phyloP scores from a whole-genome alignment of 2,329 filamentous ascomycete genomes.

The Sarocladium kiliense region DNA sequence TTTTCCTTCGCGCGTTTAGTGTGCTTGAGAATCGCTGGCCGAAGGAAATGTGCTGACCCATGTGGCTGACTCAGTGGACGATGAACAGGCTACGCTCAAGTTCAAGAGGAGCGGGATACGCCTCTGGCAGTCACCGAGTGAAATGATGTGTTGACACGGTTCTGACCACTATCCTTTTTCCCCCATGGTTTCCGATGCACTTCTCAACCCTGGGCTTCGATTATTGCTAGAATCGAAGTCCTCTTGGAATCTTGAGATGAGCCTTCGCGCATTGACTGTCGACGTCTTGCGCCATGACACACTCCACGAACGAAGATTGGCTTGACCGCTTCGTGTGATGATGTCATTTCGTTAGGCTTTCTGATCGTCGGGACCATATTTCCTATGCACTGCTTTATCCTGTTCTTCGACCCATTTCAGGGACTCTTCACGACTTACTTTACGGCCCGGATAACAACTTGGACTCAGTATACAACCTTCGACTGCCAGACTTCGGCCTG shows the following conservation, averaged over 20 bases:
- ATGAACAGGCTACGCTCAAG: conserved; percentile 80
- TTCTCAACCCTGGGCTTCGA: conserved; percentile 11
- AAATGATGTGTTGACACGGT: conserved; percentile 3
- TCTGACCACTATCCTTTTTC: background rate
- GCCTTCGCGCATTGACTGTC: conserved; percentile 19
- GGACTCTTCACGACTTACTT: conserved; percentile 25
- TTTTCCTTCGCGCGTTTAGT: conserved; percentile 79
- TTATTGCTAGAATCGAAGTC: background rate
- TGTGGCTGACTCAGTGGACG: conserved; percentile 80
- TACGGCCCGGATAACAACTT: conserved; percentile 31
- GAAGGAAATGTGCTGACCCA: conserved; percentile 67
- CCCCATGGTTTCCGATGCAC: conserved; percentile 13
- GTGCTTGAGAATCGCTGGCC: conserved; percentile 68
- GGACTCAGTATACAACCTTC: conserved; percentile 12
- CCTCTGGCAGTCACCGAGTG: conserved; percentile 26
- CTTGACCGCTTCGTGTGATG: conserved; percentile 19
- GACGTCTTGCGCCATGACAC: conserved; percentile 5
- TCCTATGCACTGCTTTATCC: conserved; percentile 34
- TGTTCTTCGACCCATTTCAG: conserved; percentile 35
- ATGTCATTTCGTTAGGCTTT: conserved; percentile 20
- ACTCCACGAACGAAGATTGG: conserved; percentile 1
- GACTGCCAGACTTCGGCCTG: conserved; percentile 4
- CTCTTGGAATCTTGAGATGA: conserved; percentile 12
- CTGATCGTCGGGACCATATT: conserved; percentile 20
- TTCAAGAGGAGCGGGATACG: conserved; percentile 60